phyloP scores from a whole-genome alignment of 495 filamentous ascomycete species.

The Penicillium silybi region DNA sequence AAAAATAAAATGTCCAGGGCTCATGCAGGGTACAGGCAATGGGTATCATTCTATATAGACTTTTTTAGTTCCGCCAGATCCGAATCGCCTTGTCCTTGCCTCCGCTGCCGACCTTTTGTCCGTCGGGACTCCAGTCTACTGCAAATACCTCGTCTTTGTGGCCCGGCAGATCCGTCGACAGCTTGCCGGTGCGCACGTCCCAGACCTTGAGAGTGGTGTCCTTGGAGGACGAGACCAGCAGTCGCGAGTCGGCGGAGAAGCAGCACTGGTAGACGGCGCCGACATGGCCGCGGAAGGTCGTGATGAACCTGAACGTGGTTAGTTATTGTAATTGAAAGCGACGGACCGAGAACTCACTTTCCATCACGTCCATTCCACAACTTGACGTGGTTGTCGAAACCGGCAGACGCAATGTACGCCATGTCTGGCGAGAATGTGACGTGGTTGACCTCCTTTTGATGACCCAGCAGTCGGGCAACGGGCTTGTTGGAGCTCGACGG shows the following conservation, averaged over 20 bases:
- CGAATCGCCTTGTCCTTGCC: slow-evolving; percentile 90
- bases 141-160: slow-evolving; percentile 95
- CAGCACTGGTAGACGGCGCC: slow-evolving; percentile 86
- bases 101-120: slow-evolving; percentile 78
- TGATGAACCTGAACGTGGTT: slow-evolving; percentile 57
- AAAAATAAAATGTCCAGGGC: not conserved
- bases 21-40: slow-evolving; percentile 3
- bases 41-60: slow-evolving; percentile 18
- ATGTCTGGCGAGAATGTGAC: slow-evolving; percentile 92
- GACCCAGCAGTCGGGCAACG: slow-evolving; percentile 79
- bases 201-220: slow-evolving; percentile 95
- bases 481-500: slow-evolving; percentile 76
- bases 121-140: slow-evolving; percentile 88
- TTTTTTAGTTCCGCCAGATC: slow-evolving; percentile 69
- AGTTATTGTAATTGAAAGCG: not conserved
- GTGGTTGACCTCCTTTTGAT: slow-evolving; percentile 95
- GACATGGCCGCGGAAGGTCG: slow-evolving; percentile 86
- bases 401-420: slow-evolving; percentile 75
- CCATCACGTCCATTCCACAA: slow-evolving; percentile 74
- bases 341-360: slow-evolving; percentile 40
- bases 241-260: slow-evolving; percentile 83
- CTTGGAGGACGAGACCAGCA: slow-evolving; percentile 81
- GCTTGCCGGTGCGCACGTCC: slow-evolving; percentile 80
- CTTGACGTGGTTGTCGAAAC: slow-evolving; percentile 92
- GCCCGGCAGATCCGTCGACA: slow-evolving; percentile 83